Conservation (phyloP, 176 grass and related monocot genomes). For the Oryza brachyantha region DNA sequence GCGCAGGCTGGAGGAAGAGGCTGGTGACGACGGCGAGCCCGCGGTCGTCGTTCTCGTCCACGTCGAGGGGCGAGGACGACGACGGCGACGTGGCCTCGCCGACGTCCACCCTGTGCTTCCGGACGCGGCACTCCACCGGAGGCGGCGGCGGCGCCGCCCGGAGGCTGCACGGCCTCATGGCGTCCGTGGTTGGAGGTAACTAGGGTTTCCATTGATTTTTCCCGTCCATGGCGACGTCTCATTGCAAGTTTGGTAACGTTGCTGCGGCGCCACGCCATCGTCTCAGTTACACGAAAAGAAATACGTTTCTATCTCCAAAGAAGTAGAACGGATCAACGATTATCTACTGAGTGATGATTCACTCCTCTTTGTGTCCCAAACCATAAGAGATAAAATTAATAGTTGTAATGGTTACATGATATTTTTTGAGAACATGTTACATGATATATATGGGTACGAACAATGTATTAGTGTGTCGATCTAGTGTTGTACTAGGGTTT, state of each 20-base stretch:
- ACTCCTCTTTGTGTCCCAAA: not conserved
- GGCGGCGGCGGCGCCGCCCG: not conserved
- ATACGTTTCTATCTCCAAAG: not conserved
- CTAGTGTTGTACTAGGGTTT: not conserved
- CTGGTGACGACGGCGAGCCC: conserved; percentile 23
- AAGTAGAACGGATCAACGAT: not conserved
- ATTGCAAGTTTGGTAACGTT: not conserved
- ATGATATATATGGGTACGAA: not conserved
- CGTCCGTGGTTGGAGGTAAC: conserved; percentile 33
- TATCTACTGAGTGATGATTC: not conserved
- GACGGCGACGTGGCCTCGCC: not conserved
- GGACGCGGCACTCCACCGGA: conserved; percentile 16
- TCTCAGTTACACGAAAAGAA: not conserved
- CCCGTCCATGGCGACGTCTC: not conserved
- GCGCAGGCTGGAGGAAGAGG: conserved; percentile 23
- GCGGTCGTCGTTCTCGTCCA: conserved; percentile 52
- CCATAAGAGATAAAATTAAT: not conserved
- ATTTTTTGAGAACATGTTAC: too few species aligned
- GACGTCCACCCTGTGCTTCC: conserved; percentile 38
- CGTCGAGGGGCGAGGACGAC: conserved; percentile 34
- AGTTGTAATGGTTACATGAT: not conserved
- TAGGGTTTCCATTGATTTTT: not conserved
- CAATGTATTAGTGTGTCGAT: not conserved
- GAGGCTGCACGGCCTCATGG: conserved; percentile 27
- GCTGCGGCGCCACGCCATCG: not conserved